Percentiles rank a stretch among this genome's conserved stretches.
phyloP scores from a whole-genome alignment of 208 protist species.

The Acanthamoeba culbertsoni region DNA sequence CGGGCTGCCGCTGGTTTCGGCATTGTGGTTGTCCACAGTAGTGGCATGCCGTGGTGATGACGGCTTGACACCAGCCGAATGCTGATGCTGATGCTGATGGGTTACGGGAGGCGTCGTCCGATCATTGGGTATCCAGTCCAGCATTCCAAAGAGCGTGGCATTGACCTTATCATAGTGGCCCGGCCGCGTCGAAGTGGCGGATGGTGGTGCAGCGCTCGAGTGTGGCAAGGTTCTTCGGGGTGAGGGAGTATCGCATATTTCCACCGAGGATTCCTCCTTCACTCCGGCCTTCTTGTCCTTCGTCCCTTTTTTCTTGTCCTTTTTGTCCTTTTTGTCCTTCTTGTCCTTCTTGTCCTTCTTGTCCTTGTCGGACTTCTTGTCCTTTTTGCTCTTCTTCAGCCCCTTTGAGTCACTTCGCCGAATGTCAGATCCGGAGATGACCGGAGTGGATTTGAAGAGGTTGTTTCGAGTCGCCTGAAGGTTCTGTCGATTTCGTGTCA shows the following conservation, averaged over 20 bases:
- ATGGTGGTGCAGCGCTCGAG: background rate
- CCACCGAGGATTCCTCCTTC: background rate
- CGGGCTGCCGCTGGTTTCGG: background rate
- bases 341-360: background rate
- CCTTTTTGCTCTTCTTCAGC: background rate
- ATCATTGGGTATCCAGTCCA: conserved; percentile 38
- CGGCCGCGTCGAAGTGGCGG: background rate
- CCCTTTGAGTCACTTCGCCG: background rate
- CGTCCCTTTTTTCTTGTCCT: background rate
- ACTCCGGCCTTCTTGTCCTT: background rate
- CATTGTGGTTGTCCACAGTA: background rate
- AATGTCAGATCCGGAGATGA: background rate
- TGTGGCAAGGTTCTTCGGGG: too few species aligned
- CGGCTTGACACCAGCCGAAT: background rate
- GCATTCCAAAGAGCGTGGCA: conserved; percentile 47
- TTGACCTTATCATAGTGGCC: conserved; percentile 39
- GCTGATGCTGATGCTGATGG: background rate
- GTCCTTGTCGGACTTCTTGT: background rate
- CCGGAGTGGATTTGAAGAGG: background rate
- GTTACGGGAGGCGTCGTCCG: too few species aligned
- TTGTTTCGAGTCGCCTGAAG: background rate
- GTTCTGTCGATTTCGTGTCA: background rate
- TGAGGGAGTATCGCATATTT: too few species aligned
- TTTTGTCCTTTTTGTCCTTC: background rate
- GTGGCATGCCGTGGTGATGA: background rate